Evolutionary conservation across 2,329 filamentous ascomycete species (phyloP), one percentile per base, ranked within the genome.

Genomic region (Fusarium neocosmosporiellum): DNA sequence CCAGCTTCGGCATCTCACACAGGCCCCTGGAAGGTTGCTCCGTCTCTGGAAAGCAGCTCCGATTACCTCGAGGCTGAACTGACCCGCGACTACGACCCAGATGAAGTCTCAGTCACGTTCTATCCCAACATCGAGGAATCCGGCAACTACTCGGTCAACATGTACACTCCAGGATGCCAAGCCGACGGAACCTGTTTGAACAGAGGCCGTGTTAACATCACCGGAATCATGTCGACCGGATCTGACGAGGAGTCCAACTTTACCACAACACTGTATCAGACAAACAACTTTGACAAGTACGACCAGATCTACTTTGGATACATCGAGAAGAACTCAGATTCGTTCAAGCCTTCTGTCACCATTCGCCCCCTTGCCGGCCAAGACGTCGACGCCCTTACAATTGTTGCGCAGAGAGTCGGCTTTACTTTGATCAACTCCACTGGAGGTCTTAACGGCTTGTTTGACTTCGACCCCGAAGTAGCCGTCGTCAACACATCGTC

Each of bases 221-320:
- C 93, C 1, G 93, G 91, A 36, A 87, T 87, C 27, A 91, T 96
- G 85, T 88, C 90, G 4, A 83, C 85, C 74, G 77, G 86, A 79
- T 77, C 83, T 64, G 78, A 81, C 74, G 74, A 82, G 75, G 75
- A 84, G 59, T 80, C 81, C 37, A 85, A 88, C 7, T 86, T 91
- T 65, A 87, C 89, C 31, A 89, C 87, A 1, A 87, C 89, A 1
- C 84, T 98, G 9, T 97, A 89, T 80, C 96, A 99, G 82, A 98
- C 95, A 20, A 99, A 99, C 83, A 89, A 97, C 80, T 97, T 92
- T 81, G 96, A 98, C 85, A 99, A 99, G 82, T 98, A 97, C 79
- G 96, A 99, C 79, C 91, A 94, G 75, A 91, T 99, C 66, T 98
- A 95, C 83, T 93, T 92, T 73, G 96, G 95, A 54, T 91, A 91